These are phyloP conservation scores for Picochlorum sp. DNA, from an alignment of 139 green algal species.

Conservation along the genomic window DNA sequence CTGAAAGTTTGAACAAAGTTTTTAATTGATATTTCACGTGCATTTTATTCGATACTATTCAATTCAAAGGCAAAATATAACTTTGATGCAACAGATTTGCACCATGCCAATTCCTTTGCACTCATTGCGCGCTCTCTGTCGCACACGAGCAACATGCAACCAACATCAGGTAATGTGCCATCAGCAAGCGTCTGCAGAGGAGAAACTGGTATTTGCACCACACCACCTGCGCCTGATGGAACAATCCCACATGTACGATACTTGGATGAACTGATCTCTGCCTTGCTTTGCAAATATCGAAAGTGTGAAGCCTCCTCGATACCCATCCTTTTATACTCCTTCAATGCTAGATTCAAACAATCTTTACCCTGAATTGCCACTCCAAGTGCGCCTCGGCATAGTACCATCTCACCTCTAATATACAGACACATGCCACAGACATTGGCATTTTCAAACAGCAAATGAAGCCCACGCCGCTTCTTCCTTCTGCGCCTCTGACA, in stretches of 20 bases:
- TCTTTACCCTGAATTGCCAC: conserved; percentile 29
- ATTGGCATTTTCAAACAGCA: conserved; percentile 79
- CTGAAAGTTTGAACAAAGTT: conserved; percentile 3
- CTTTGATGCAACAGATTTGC: conserved; percentile 44
- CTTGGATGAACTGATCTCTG: too few relatives aligned
- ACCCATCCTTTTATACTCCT: background rate
- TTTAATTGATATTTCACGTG: background rate
- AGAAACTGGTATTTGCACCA: background rate
- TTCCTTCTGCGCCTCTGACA: conserved; percentile 32
- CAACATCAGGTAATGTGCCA: background rate
- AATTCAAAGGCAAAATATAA: conserved; percentile 18
- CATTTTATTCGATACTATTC: background rate
- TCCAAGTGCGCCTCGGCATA: conserved; percentile 24
- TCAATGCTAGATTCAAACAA: too few relatives aligned
- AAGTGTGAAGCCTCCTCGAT: too few relatives aligned
- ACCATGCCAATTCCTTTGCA: conserved; percentile 49
- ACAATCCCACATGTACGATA: background rate
- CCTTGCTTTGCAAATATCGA: too few relatives aligned
- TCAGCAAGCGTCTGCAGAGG: background rate
- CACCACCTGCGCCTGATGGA: background rate
- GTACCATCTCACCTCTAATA: conserved; percentile 14
- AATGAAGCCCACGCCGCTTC: conserved; percentile 78
- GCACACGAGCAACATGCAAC: conserved; percentile 40
- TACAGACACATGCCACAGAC: conserved; percentile 54
- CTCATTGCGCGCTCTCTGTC: conserved; percentile 51